Percentiles rank a stretch among this genome's conserved stretches.
These are phyloP conservation scores for Trichocomaceae sp. DNA, from an alignment of 2,329 filamentous ascomycete species.

Conservation along the genomic window DNA sequence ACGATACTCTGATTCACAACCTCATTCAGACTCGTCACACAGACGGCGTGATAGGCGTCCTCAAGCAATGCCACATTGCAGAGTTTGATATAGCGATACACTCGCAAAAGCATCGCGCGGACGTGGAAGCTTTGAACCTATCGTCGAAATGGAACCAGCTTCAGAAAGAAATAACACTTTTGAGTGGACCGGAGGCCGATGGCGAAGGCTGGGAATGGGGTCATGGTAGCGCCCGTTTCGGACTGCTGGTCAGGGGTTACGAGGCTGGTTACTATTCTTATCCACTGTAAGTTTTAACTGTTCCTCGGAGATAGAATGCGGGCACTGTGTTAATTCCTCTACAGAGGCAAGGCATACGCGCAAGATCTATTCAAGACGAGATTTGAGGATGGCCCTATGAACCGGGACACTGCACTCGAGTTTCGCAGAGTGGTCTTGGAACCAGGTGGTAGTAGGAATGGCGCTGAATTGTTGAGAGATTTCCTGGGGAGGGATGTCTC, in stretches of 20 bases:
- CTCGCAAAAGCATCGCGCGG: background rate
- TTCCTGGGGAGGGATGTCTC: background rate
- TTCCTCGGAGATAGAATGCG: too few species aligned
- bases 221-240: background rate
- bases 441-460: slow-evolving; percentile 1
- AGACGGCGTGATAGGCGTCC: background rate
- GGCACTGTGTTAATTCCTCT: background rate
- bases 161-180: background rate
- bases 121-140: background rate
- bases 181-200: background rate
- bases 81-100: slow-evolving; percentile 4
- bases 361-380: slow-evolving; percentile 2
- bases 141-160: background rate
- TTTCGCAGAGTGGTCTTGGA: slow-evolving; percentile 3
- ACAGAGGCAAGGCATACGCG: slow-evolving; percentile 4
- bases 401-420: background rate
- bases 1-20: background rate
- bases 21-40: slow-evolving; percentile 1
- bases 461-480: background rate
- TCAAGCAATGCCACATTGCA: slow-evolving; percentile 3
- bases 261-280: slow-evolving; percentile 4
- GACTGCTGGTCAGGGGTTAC: background rate
- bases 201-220: background rate
- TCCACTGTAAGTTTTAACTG: background rate
- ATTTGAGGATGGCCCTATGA: background rate